Base-by-base conservation (phyloP, 2,329 filamentous ascomycete genomes). In the Calycina herbarum region DNA sequence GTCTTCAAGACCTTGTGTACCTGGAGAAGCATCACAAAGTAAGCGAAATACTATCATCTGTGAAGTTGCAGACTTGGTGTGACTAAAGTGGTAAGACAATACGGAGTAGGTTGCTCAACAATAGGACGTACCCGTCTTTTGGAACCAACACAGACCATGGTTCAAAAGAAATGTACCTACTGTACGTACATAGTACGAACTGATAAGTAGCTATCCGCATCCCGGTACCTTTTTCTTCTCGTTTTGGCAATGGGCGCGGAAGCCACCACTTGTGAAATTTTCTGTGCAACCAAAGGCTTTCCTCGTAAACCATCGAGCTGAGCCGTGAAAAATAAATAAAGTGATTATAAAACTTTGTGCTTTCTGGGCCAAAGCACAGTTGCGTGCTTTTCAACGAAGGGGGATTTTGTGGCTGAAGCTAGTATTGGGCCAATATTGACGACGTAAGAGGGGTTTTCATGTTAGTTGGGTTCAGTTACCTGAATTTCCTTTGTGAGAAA, bases 121-220 rank as follows among this genome's bases (percentile, higher is more conserved):
- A 27, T 54, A 54, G 48, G 48, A 24, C 27, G 48, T 54, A 54
- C 48, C 48, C 48, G 48, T 54, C 24, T 54, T 54, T 54, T 54
- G 48, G 48, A 54, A 54, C 48, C n/a, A 54, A 54, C 48, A 54
- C 48, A 54, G 48, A 54, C 48, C 20, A 54, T 54, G 20, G n/a
- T 27, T 27, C 48, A 24, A 54, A 13, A 54, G 48, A 27, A 54
- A 20, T 54, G 48, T 11, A 13, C 48, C 8, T 27, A 40, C 13
- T 40, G 38, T 40, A 40, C 38, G 38, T 40, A 40, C 38, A 40
- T 15, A 40, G 48, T 54, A 54, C 48, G 48, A 54, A 54, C 24
- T 27, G 20, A 54, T 20, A 54, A 54, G 48, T 54, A 54, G 20
- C 48, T 40, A 40, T 40, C 38, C 38, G 38, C 11, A 40, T 40